Conservation (phyloP, 2,329 filamentous ascomycete species). For the Bisporella sp. region DNA sequence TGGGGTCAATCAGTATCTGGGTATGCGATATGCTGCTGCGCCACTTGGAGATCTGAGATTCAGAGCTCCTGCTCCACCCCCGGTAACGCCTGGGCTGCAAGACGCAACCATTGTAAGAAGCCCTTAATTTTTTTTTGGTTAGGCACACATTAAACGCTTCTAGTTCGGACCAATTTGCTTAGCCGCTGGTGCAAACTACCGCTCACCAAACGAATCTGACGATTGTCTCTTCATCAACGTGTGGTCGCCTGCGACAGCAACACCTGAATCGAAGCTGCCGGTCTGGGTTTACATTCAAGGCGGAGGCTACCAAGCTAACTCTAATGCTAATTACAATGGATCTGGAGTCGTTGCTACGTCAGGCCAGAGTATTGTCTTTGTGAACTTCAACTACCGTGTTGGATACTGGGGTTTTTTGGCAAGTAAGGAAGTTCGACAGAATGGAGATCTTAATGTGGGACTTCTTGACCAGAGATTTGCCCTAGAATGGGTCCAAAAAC, state of each 20-base stretch:
- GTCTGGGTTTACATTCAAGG: slow-evolving; percentile 49
- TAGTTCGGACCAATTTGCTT: slow-evolving; percentile 9
- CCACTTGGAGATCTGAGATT: too few relatives aligned
- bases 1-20: too few relatives aligned
- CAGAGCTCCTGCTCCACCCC: too few relatives aligned
- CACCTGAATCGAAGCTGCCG: slow-evolving; percentile 36
- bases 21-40: too few relatives aligned
- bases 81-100: too few relatives aligned
- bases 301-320: slow-evolving; percentile 38
- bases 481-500: slow-evolving; percentile 52
- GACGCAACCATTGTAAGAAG: too few relatives aligned
- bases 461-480: slow-evolving; percentile 56
- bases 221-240: slow-evolving; percentile 41
- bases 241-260: slow-evolving; percentile 35
- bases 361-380: slow-evolving; percentile 41
- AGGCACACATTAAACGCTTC: too few relatives aligned
- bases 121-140: too few relatives aligned
- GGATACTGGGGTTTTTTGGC: slow-evolving; percentile 57
- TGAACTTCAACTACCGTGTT: slow-evolving; percentile 58
- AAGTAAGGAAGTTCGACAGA: slow-evolving; percentile 43
- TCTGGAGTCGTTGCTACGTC: slow-evolving; percentile 39
- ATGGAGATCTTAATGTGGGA: slow-evolving; percentile 56
- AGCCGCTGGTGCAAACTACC: not conserved
- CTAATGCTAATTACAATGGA: slow-evolving; percentile 47
- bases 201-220: slow-evolving; percentile 2